Percentiles rank a stretch among this genome's conserved stretches.
Evolutionary conservation across 179 eudicot species (phyloP).

Genomic region (Beta corolliflora): DNA sequence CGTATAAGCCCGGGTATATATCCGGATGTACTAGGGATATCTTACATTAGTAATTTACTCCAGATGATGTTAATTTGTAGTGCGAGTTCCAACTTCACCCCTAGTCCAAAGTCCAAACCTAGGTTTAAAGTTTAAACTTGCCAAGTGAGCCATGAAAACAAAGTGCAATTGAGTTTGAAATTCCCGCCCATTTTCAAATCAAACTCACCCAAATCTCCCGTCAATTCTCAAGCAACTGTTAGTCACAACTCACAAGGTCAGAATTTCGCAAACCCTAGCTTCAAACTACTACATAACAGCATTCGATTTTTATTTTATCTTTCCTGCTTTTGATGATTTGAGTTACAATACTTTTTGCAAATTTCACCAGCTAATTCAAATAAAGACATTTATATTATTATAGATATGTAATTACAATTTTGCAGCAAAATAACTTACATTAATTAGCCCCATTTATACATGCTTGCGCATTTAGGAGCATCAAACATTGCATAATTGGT

Average conservation of each 20-base stretch:
- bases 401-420: neutral
- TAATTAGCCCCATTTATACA: neutral
- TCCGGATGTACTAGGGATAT: no score
- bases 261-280: conserved; percentile 22
- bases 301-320: neutral
- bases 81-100: no score
- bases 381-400: neutral
- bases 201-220: neutral
- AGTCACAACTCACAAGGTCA: conserved; percentile 13
- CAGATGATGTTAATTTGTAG: no score
- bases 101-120: no score
- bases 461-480: conserved; percentile 8
- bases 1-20: no score
- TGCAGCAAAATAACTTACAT: neutral
- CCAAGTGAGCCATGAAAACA: no score
- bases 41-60: no score
- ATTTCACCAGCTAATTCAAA: neutral
- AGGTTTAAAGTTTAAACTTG: no score
- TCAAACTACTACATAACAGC: neutral
- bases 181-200: conserved; percentile 8
- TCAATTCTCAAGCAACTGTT: neutral
- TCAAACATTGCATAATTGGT: neutral
- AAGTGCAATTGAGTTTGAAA: neutral
- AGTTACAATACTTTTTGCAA: neutral
- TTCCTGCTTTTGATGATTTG: neutral